These are phyloP conservation scores for Vanrija humicola DNA, from an alignment of 1,284 basidiomycete genomes.

Conservation along the genomic window DNA sequence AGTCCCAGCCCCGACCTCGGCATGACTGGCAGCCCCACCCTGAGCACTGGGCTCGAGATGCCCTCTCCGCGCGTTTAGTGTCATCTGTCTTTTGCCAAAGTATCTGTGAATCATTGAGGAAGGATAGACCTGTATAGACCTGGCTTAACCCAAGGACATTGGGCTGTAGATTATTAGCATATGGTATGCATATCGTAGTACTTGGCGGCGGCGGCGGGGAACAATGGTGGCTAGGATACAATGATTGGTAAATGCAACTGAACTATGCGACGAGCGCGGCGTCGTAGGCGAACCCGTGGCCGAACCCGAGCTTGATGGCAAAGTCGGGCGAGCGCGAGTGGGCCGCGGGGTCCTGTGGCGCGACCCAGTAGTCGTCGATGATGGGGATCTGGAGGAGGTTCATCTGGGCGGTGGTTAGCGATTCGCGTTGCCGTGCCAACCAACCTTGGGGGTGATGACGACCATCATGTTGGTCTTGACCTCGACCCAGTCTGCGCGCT, in stretches of 20 bases:
- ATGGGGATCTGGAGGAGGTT: constrained; percentile 93
- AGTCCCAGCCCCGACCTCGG: no score
- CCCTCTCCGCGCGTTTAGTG: no score
- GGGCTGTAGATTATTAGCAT: no score
- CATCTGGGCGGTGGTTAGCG: constrained; percentile 50
- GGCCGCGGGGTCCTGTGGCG: constrained; percentile 51
- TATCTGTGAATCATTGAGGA: no score
- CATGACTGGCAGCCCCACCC: no score
- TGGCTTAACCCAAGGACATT: no score
- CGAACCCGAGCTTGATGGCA: constrained; percentile 45
- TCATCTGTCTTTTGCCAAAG: no score
- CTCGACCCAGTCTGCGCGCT: constrained; percentile 69
- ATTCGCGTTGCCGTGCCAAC: constrained; percentile 5
- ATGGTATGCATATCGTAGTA: no score
- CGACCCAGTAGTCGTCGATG: constrained; percentile 75
- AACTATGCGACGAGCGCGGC: constrained; percentile 1
- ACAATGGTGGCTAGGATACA: no score
- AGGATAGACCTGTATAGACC: no score
- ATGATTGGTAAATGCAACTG: neutral
- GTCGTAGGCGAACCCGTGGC: constrained; percentile 23
- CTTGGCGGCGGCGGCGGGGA: no score
- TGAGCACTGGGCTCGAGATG: no score
- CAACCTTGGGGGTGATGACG: constrained; percentile 79
- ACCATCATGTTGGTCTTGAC: constrained; percentile 92
- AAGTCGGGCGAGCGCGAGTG: constrained; percentile 44